Evolutionary conservation across 1,284 basidiomycete species (phyloP), one percentile per base, ranked within the genome.

Genomic region (Papiliotrema flavescens): DNA sequence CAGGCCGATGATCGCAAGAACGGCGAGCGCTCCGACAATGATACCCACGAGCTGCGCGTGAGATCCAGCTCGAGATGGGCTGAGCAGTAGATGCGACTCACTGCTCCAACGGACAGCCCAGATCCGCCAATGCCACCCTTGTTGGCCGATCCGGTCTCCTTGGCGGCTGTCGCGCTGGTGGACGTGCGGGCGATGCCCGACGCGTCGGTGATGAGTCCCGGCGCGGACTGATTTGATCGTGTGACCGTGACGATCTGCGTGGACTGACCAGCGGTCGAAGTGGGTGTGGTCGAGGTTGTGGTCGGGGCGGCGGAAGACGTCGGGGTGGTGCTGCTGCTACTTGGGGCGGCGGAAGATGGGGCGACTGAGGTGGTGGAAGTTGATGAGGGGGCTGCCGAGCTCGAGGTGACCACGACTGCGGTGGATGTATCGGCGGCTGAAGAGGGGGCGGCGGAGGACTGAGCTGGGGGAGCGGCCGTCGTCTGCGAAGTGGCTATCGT

Each of bases 1-100:
- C 34, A 73, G 36, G 1, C 55, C 71, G 23, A 68, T 54, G 15
- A 66, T 40, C 20, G 56, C 53, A 19, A 71, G 17, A 9, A 65
- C 58, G n/a, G 62, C 67, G 2, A 74, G 22, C 42, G 56, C 68
- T 26, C 68, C 73, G 45, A 68, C 61, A 48, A 74, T 67, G 54
- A 75, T 73, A 48, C 73, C 73, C 26, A 67, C 66, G 45, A 75
- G 63, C 71, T 74, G 50, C 58, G 5, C 28, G 28, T 32, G 28
- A 32, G 28, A 5, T 32, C 11, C 6, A 32, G 5, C 5, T 11
- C 28, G 6, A 32, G 28, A 5, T 11, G 11, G 11, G 28, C 28
- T 32, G 28, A 32, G 5, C 28, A n/a, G 28, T 6, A 32, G 22
- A 14, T 44, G 28, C 6, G 23, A 67, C 68, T 63, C 49, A 70